Conservation (phyloP, 1,284 basidiomycete species). For the Exobasidium rhododendri region DNA sequence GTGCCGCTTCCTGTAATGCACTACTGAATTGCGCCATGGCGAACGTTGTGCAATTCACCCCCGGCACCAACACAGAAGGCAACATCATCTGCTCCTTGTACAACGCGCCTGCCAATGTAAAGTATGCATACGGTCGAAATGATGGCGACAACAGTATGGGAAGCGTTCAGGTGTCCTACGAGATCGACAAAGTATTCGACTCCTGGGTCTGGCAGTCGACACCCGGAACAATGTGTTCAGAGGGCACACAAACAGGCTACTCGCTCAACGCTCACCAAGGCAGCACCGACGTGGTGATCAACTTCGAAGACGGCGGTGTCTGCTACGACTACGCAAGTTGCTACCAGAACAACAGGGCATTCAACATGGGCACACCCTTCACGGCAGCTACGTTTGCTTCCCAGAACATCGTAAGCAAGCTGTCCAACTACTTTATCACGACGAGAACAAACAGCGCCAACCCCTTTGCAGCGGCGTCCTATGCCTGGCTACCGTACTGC, state of each 20-base stretch:
- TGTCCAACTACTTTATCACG: neutral
- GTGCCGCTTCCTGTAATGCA: constrained; percentile 14
- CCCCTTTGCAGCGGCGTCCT: constrained; percentile 15
- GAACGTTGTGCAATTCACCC: constrained; percentile 19
- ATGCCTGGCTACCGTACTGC: constrained; percentile 25
- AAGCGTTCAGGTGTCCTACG: constrained; percentile 18
- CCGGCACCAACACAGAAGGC: constrained; percentile 21
- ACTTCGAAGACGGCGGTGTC: constrained; percentile 19
- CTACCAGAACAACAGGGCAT: constrained; percentile 19
- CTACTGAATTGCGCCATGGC: constrained; percentile 23
- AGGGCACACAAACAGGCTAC: constrained; percentile 21
- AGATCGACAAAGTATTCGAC: constrained; percentile 20
- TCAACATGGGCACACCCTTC: constrained; percentile 20
- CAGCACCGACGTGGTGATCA: constrained; percentile 21
- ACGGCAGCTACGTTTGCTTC: neutral
- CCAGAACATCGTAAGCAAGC: neutral
- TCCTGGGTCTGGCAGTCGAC: constrained; percentile 23
- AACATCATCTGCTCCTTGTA: constrained; percentile 20
- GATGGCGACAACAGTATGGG: constrained; percentile 20
- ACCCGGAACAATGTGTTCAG: constrained; percentile 22
- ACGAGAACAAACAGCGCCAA: neutral
- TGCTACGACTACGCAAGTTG: constrained; percentile 24
- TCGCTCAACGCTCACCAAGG: constrained; percentile 20
- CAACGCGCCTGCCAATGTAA: neutral
- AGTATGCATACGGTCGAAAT: constrained; percentile 16